phyloP scores from a whole-genome alignment of 805 yeast species.

The Maudiozyma pseudohumilis region DNA sequence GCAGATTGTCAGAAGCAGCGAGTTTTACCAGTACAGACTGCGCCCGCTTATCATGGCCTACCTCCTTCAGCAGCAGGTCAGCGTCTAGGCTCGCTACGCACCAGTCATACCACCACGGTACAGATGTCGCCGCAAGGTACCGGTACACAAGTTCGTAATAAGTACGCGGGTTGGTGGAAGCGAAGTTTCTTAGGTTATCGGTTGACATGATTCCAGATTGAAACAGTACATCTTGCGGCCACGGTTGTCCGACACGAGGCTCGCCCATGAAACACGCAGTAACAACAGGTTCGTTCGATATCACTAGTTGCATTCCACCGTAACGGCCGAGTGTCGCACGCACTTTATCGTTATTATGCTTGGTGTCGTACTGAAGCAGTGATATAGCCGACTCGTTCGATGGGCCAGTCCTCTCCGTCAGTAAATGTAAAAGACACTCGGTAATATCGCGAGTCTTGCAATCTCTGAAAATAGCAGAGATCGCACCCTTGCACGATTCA shows the following conservation, averaged over 20 bases:
- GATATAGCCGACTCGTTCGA: conserved; percentile 4
- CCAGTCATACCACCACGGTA: conserved; percentile 23
- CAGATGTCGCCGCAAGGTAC: conserved; percentile 15
- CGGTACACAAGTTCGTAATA: conserved; percentile 16
- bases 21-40: conserved; percentile 21
- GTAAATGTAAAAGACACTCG: not conserved
- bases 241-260: not conserved
- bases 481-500: not conserved
- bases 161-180: conserved; percentile 7
- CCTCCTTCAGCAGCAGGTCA: conserved; percentile 6
- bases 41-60: conserved; percentile 10
- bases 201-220: conserved; percentile 22
- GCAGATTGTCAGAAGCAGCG: conserved; percentile 10
- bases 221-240: conserved; percentile 6
- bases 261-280: conserved; percentile 2
- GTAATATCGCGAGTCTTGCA: conserved; percentile 10
- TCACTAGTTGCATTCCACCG: conserved; percentile 22
- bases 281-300: conserved; percentile 5
- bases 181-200: conserved; percentile 9
- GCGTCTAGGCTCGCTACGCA: conserved; percentile 14
- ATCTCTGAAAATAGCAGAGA: conserved; percentile 5
- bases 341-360: conserved; percentile 14
- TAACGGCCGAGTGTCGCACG: conserved; percentile 13
- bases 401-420: not conserved
- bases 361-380: conserved; percentile 17